These are phyloP conservation scores for Secale cereale DNA, from an alignment of 176 grass and related monocot species.

Conservation along the genomic window DNA sequence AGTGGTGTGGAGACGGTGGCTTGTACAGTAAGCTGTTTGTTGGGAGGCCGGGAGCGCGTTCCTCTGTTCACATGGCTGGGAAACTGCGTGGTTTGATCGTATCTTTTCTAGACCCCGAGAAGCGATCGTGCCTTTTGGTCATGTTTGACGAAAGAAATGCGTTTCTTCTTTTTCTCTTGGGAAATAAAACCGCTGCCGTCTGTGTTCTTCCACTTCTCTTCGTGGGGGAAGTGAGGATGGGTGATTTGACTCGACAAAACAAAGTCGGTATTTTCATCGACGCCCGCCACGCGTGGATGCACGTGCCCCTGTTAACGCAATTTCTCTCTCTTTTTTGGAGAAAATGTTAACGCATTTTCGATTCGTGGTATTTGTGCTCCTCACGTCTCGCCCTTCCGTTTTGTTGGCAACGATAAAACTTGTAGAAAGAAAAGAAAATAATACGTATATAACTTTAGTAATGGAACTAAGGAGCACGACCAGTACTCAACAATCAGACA, in stretches of 20 bases:
- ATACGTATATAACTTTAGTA: too few species aligned
- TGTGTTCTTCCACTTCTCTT: too few species aligned
- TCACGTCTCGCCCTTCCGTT: neutral
- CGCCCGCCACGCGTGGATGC: neutral
- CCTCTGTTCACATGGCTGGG: neutral
- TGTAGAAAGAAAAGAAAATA: too few species aligned
- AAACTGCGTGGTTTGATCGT: neutral
- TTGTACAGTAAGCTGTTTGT: neutral
- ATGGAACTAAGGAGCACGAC: too few species aligned
- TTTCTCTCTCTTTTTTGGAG: too few species aligned
- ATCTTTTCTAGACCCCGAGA: neutral
- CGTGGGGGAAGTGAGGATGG: too few species aligned
- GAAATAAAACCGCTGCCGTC: too few species aligned
- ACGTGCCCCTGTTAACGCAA: neutral
- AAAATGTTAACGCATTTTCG: neutral
- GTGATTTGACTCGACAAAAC: neutral
- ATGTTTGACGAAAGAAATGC: too few species aligned
- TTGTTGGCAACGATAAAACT: neutral
- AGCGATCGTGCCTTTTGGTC: neutral
- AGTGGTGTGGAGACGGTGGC: neutral
- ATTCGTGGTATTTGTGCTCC: conserved; percentile 1
- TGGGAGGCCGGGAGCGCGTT: too few species aligned
- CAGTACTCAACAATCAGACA: too few species aligned
- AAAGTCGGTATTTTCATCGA: neutral
- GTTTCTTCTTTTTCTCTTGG: neutral